phyloP scores from a whole-genome alignment of 495 filamentous ascomycete genomes.

The Podospora conica region DNA sequence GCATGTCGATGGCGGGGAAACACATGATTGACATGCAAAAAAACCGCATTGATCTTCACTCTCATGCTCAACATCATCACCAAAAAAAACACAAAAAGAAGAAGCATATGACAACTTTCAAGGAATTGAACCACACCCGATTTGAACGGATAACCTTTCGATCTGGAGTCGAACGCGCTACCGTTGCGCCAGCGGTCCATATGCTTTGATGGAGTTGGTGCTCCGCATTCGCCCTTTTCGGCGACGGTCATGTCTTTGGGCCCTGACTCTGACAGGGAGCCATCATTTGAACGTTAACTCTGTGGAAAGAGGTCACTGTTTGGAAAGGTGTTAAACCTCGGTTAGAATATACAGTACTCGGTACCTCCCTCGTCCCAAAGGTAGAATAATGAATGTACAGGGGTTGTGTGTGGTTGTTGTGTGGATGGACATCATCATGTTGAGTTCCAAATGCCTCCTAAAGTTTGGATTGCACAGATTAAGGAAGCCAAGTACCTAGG shows the following conservation, averaged over 20 bases:
- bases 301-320: background rate
- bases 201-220: background rate
- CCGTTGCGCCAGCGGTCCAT: slow-evolving; percentile 31
- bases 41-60: background rate
- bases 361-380: too few species aligned
- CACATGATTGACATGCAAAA: background rate
- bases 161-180: slow-evolving; percentile 44
- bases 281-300: background rate
- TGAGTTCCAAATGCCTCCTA: too few species aligned
- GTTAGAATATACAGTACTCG: background rate
- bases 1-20: background rate
- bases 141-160: slow-evolving; percentile 39
- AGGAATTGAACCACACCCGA: slow-evolving; percentile 7
- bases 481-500: background rate
- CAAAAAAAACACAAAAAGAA: background rate
- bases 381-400: too few species aligned
- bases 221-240: background rate
- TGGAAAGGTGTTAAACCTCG: too few species aligned
- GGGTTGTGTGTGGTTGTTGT: background rate
- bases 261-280: background rate
- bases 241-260: background rate
- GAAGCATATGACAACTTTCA: background rate
- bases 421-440: too few species aligned
- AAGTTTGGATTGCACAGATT: too few species aligned
- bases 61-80: background rate